phyloP scores from a whole-genome alignment of 805 yeast genomes.

The Blastobotrys robertii region DNA sequence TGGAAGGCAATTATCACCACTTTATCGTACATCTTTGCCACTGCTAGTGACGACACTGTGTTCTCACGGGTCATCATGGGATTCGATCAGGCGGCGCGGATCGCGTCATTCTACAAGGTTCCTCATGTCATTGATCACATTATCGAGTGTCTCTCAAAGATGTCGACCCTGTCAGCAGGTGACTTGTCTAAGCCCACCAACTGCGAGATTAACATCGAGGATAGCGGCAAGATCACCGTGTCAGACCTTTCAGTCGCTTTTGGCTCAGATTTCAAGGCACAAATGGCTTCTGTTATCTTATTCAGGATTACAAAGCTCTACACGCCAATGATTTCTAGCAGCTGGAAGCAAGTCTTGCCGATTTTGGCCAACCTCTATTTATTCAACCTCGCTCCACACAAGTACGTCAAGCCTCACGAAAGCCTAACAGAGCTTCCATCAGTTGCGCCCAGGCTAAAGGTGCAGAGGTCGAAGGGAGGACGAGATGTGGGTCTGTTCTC shows the following conservation, averaged over 20 bases:
- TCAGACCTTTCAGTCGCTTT: slow-evolving; percentile 74
- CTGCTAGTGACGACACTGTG: slow-evolving; percentile 83
- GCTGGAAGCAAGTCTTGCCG: slow-evolving; percentile 55
- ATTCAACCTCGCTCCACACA: slow-evolving; percentile 42
- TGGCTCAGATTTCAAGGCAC: slow-evolving; percentile 89
- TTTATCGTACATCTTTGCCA: slow-evolving; percentile 66
- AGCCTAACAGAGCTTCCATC: slow-evolving; percentile 41
- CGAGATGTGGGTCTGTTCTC: slow-evolving; percentile 75
- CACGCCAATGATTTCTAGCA: slow-evolving; percentile 31
- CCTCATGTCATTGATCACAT: slow-evolving; percentile 52
- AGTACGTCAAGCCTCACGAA: background rate
- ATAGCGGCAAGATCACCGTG: slow-evolving; percentile 56
- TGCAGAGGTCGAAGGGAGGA: slow-evolving; percentile 49
- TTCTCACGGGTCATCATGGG: slow-evolving; percentile 81
- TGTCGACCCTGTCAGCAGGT: slow-evolving; percentile 54
- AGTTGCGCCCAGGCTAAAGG: slow-evolving; percentile 57
- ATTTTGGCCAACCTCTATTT: slow-evolving; percentile 59
- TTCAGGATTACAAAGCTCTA: slow-evolving; percentile 65
- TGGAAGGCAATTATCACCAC: slow-evolving; percentile 63
- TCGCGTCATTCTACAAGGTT: slow-evolving; percentile 58
- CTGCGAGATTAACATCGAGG: slow-evolving; percentile 37
- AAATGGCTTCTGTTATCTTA: slow-evolving; percentile 74
- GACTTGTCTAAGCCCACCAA: slow-evolving; percentile 24
- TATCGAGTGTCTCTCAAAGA: slow-evolving; percentile 52
- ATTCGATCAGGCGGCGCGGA: slow-evolving; percentile 71